Evolutionary conservation across 2,329 filamentous ascomycete genomes (phyloP), one percentile per base, ranked within the genome.

Genomic region (Torrubiellomyces zombiae): DNA sequence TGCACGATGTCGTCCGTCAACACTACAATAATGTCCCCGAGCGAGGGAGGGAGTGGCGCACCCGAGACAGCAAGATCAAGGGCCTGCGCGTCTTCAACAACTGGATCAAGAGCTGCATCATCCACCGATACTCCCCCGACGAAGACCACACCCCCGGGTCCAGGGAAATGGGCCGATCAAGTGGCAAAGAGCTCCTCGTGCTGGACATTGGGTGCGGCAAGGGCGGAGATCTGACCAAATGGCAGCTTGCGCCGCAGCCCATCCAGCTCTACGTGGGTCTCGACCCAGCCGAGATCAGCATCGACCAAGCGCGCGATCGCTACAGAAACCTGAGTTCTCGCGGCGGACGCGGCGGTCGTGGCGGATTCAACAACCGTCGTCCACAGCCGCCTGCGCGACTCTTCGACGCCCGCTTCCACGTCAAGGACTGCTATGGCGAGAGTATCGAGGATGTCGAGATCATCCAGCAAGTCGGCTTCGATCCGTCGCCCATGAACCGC

Each of bases 11-110:
- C 6, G 89, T 95, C 24, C 71, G 75, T 25, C 75, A 92, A 36
- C 86, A 94, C 51, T 98, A 98, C 63, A 98, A 98, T 51, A 75
- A 79, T 18, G 86, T 95, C 0, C 86, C 86, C 1, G 79, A 98
- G 56, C 71, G 85, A 16, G 89, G 89, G 9, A 72, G 86, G 27
- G 83, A 94, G 43, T 98, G 89, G 86, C 72, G 89, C 24, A 82
- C 78, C 47, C 92, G 82, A 6, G 83, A 92, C 42, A 92, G 80
- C 50, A 77, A 80, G 42, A 98, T 98, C 58, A 93, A 91, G 55
- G 89, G 89, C 1, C 58, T 98, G 26, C 72, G 89, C 26, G 81
- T 78, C 37, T 89, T 93, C 60, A 98, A 98, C 57, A 98, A 98
- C 51, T 98, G 89, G 89, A 69, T 98, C 54, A 98, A 98, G 61